A percentile compares a stretch with the other conserved stretches of the same genome.
phyloP scores from a whole-genome alignment of 106 monocot genomes.

The Phalaenopsis equestris region DNA sequence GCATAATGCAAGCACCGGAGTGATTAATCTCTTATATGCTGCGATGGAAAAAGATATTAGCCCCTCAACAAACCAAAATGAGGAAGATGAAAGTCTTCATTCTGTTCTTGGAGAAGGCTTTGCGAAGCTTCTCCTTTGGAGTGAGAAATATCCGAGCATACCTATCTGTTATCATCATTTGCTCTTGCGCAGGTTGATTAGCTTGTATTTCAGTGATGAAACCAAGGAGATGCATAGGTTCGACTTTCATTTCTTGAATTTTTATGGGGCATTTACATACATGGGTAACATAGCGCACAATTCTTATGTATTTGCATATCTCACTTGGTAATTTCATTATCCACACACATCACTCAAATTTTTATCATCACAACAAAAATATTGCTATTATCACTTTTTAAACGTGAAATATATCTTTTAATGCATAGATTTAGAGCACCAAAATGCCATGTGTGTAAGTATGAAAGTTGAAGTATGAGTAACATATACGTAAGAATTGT shows the following conservation, averaged over 20 bases:
- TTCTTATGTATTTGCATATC: too few species aligned
- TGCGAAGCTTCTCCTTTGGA: conserved; percentile 84
- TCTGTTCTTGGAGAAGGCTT: conserved; percentile 79
- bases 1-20: conserved; percentile 32
- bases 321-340: too few species aligned
- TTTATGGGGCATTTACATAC: too few species aligned
- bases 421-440: too few species aligned
- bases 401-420: too few species aligned
- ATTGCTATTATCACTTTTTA: too few species aligned
- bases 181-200: conserved; percentile 57
- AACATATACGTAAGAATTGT: too few species aligned
- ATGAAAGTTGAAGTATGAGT: too few species aligned
- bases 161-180: conserved; percentile 34
- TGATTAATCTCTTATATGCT: conserved; percentile 72
- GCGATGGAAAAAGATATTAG: conserved; percentile 39
- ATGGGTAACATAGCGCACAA: too few species aligned
- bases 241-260: not conserved
- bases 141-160: conserved; percentile 54
- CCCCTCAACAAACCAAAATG: conserved; percentile 17
- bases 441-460: not conserved
- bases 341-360: too few species aligned
- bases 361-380: too few species aligned
- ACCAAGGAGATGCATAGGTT: conserved; percentile 60
- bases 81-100: conserved; percentile 51
- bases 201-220: conserved; percentile 62